phyloP scores from a whole-genome alignment of 495 filamentous ascomycete species.

The Penicillium paradoxum region DNA sequence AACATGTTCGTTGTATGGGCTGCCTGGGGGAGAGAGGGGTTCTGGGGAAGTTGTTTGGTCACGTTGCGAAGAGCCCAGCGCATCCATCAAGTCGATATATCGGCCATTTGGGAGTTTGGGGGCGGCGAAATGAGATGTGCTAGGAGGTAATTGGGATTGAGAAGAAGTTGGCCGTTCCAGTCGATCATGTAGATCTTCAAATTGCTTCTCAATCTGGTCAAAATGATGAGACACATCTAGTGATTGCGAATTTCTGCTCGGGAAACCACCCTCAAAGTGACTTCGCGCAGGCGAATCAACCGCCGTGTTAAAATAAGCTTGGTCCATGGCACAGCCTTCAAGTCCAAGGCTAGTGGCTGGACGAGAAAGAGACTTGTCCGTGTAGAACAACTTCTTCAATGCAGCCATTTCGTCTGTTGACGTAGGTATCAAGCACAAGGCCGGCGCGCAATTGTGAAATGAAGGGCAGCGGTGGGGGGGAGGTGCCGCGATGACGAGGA shows the following conservation, averaged over 20 bases:
- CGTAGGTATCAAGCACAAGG: slow-evolving; percentile 3
- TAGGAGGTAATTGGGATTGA: slow-evolving; percentile 21
- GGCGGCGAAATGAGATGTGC: not conserved
- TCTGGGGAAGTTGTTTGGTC: slow-evolving; percentile 19
- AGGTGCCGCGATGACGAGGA: not conserved
- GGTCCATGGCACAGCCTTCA: not conserved
- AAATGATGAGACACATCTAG: slow-evolving; percentile 31
- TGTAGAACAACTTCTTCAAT: slow-evolving; percentile 34
- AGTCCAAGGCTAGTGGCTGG: slow-evolving; percentile 9
- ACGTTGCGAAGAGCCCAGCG: slow-evolving; percentile 29
- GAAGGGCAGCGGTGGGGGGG: not conserved
- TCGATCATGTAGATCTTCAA: slow-evolving; percentile 37
- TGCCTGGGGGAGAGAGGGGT: slow-evolving; percentile 26
- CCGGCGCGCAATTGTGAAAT: not conserved
- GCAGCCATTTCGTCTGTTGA: slow-evolving; percentile 29
- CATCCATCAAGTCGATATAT: slow-evolving; percentile 43
- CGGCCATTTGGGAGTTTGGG: slow-evolving; percentile 20
- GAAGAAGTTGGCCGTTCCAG: slow-evolving; percentile 29
- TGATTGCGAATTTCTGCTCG: slow-evolving; percentile 12
- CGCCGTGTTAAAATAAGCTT: slow-evolving; percentile 6
- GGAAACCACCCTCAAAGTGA: slow-evolving; percentile 5
- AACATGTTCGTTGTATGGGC: slow-evolving; percentile 45
- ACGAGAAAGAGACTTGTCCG: slow-evolving; percentile 23
- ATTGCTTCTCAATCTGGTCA: slow-evolving; percentile 38
- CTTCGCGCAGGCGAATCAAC: slow-evolving; percentile 9